phyloP scores from a whole-genome alignment of 495 filamentous ascomycete genomes.

The Penicillium argentinense region DNA sequence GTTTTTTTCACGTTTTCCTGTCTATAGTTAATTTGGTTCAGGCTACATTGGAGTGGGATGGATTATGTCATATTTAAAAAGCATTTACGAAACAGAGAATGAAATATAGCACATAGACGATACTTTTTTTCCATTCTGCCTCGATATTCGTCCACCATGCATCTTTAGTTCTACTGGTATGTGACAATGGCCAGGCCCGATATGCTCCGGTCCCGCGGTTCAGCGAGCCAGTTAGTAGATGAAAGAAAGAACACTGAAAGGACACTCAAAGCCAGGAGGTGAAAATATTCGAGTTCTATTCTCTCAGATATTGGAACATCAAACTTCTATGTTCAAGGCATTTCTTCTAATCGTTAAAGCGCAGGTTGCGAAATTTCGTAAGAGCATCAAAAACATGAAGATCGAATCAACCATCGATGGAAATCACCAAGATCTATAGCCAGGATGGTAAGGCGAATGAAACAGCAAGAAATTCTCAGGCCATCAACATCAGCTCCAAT shows the following conservation, averaged over 20 bases:
- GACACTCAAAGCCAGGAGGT: no score
- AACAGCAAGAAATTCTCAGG: not conserved
- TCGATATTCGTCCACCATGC: no score
- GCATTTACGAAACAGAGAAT: conserved; percentile 12
- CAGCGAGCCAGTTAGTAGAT: no score
- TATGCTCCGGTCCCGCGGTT: no score
- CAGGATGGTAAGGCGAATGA: not conserved
- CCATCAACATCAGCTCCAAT: not conserved
- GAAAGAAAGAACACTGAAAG: no score
- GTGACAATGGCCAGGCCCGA: no score
- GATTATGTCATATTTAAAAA: conserved; percentile 11
- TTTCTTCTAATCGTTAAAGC: not conserved
- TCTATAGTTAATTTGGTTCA: conserved; percentile 14
- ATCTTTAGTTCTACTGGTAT: no score
- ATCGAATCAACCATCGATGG: no score
- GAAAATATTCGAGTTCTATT: no score
- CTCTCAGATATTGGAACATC: no score
- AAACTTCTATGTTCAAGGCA: no score
- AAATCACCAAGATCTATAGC: not conserved
- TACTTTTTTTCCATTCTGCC: not conserved
- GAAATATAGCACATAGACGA: conserved; percentile 7
- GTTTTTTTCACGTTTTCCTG: conserved; percentile 8
- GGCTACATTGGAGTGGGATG: conserved; percentile 10
- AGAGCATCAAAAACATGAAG: conserved; percentile 6
- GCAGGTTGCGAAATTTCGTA: not conserved